Conservation (phyloP, 164 flowering plant species). For the Piper longum region DNA sequence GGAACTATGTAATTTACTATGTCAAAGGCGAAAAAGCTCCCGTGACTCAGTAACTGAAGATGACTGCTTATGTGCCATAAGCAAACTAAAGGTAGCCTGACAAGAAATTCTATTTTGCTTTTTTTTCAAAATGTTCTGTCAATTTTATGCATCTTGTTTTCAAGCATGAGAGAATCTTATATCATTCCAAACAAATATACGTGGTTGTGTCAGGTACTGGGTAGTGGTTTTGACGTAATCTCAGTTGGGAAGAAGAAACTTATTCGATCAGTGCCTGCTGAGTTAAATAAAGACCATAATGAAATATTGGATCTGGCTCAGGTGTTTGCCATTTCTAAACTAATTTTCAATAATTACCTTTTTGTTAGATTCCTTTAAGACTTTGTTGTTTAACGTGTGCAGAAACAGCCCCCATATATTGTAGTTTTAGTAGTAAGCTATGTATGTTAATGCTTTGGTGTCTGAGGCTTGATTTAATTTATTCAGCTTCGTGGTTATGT, state of each 20-base stretch:
- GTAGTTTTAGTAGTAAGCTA: not conserved
- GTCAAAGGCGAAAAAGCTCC: conserved; percentile 67
- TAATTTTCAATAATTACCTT: not conserved
- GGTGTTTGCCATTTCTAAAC: conserved; percentile 22
- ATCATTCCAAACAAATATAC: not conserved
- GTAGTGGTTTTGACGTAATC: conserved; percentile 90
- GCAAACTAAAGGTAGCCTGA: conserved; percentile 72
- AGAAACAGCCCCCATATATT: not conserved
- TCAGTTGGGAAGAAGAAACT: conserved; percentile 85
- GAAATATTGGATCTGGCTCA: conserved; percentile 91
- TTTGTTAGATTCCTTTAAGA: not conserved
- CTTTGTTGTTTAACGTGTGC: not conserved
- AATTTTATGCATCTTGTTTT: not conserved
- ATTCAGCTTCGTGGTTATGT: conserved; percentile 77
- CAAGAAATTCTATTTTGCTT: not conserved
- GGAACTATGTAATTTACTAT: conserved; percentile 63
- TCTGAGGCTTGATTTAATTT: not conserved
- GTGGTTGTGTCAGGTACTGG: conserved; percentile 44
- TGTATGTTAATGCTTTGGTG: not conserved
- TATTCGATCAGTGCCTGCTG: conserved; percentile 92
- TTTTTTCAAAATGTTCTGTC: not conserved
- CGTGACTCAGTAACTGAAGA: conserved; percentile 89
- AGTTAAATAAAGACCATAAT: conserved; percentile 93
- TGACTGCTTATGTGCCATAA: conserved; percentile 92
- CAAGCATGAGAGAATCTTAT: not conserved